Conservation (phyloP, 257 asterid species). For the Capsicum baccatum region DNA sequence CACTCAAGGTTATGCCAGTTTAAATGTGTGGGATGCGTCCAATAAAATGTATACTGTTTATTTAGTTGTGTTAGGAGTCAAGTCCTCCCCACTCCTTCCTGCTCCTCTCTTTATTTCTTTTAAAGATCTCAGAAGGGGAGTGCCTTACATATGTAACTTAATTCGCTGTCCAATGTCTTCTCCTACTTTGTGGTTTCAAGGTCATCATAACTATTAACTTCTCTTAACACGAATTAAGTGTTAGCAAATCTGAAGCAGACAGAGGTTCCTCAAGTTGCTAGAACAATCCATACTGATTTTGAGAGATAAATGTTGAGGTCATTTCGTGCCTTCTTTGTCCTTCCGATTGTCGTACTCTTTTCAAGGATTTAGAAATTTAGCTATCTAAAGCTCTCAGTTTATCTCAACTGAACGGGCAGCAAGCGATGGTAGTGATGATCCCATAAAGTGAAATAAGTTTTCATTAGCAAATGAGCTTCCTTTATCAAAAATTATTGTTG, state of each 20-base stretch:
- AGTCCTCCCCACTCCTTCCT: background rate
- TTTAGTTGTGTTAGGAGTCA: background rate
- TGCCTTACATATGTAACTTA: background rate
- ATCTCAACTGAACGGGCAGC: background rate
- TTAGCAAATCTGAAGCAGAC: slow-evolving; percentile 91
- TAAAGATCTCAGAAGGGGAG: slow-evolving; percentile 3
- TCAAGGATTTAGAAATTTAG: background rate
- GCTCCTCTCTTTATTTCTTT: slow-evolving; percentile 1
- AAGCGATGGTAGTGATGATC: background rate
- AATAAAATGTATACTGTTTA: background rate
- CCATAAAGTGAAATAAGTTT: background rate
- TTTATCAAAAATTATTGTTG: background rate
- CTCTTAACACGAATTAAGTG: slow-evolving; percentile 75
- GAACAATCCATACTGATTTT: slow-evolving; percentile 90
- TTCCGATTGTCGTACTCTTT: background rate
- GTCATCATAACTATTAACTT: background rate
- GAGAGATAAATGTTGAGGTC: slow-evolving; percentile 95
- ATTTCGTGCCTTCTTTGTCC: slow-evolving; percentile 15
- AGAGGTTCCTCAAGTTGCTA: slow-evolving; percentile 97
- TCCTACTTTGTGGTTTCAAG: slow-evolving; percentile 13
- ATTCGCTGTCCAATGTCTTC: background rate
- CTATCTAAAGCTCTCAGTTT: background rate
- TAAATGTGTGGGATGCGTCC: background rate
- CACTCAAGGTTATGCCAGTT: slow-evolving; percentile 2
- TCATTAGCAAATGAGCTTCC: background rate